Conservation (phyloP, 2,329 filamentous ascomycete genomes). For the Pyrenochaeta sp. region DNA sequence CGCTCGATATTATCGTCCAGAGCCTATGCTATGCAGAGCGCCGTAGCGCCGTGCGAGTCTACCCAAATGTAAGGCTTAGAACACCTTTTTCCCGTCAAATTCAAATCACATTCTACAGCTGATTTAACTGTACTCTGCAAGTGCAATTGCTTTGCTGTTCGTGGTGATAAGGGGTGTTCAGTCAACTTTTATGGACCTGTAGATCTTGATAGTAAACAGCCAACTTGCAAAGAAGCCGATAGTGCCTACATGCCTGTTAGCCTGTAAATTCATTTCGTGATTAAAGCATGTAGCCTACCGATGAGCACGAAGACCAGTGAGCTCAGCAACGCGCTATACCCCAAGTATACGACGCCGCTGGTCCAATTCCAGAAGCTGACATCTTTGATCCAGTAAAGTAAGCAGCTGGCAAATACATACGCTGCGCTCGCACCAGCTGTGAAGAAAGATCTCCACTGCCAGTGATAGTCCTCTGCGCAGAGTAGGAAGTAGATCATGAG, state of each 20-base stretch:
- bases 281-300: slow-evolving; percentile 65
- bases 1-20: background rate
- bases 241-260: slow-evolving; percentile 67
- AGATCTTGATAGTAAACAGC: slow-evolving; percentile 93
- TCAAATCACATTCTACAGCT: background rate
- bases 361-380: slow-evolving; percentile 85
- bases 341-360: slow-evolving; percentile 89
- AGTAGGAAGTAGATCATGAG: slow-evolving; percentile 96
- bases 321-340: slow-evolving; percentile 88
- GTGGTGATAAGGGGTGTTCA: slow-evolving; percentile 51
- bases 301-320: slow-evolving; percentile 94
- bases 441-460: slow-evolving; percentile 96
- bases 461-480: slow-evolving; percentile 96
- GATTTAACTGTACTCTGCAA: background rate
- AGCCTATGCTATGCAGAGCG: background rate
- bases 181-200: slow-evolving; percentile 97
- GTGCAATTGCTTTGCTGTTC: background rate
- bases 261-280: background rate
- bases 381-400: slow-evolving; percentile 91
- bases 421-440: slow-evolving; percentile 88
- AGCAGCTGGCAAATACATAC: slow-evolving; percentile 91
- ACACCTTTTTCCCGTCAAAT: background rate
- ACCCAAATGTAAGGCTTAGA: slow-evolving; percentile 1
- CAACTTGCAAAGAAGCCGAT: slow-evolving; percentile 97
- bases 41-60: slow-evolving; percentile 8